A percentile compares a stretch with the other conserved stretches of the same genome.
Conservation (phyloP, 768 basidiomycete genomes). For the Lactarius indigo region DNA sequence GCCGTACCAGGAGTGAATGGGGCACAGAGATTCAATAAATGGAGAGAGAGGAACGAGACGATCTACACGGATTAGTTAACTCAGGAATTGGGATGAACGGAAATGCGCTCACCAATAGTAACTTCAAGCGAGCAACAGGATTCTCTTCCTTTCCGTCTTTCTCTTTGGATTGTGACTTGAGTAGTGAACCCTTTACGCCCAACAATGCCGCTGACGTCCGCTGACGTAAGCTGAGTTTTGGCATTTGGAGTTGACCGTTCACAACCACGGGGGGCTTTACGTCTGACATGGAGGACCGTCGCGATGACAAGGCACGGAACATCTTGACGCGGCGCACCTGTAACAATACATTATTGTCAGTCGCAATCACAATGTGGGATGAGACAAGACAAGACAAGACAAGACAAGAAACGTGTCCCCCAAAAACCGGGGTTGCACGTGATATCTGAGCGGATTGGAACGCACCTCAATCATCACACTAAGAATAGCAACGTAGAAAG, state of each 20-base stretch:
- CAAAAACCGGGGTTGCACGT: constrained; percentile 5
- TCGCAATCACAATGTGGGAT: constrained; percentile 13
- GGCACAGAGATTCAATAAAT: constrained; percentile 89
- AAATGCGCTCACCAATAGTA: constrained; percentile 63
- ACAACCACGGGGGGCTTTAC: constrained; percentile 24
- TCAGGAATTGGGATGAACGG: constrained; percentile 6
- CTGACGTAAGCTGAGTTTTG: constrained; percentile 29
- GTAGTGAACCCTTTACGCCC: constrained; percentile 50
- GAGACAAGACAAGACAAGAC: constrained; percentile 19
- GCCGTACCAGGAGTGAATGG: constrained; percentile 71
- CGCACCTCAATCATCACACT: constrained; percentile 94
- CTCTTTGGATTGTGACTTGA: constrained; percentile 36
- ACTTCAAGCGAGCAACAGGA: constrained; percentile 83
- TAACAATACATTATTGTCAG: constrained; percentile 6
- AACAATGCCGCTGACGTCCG: constrained; percentile 33
- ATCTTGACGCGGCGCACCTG: constrained; percentile 71
- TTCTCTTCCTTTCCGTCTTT: constrained; percentile 55
- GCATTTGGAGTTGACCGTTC: constrained; percentile 26
- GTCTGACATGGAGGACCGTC: constrained; percentile 29
- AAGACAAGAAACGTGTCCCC: constrained; percentile 15
- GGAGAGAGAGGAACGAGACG: constrained; percentile 84
- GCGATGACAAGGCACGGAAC: constrained; percentile 48
- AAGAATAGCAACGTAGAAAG: constrained; percentile 85
- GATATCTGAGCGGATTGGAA: not conserved
- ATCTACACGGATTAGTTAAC: constrained; percentile 45